Base-by-base conservation (phyloP, 805 yeast genomes). In the Metschnikowia cerradonensis region DNA sequence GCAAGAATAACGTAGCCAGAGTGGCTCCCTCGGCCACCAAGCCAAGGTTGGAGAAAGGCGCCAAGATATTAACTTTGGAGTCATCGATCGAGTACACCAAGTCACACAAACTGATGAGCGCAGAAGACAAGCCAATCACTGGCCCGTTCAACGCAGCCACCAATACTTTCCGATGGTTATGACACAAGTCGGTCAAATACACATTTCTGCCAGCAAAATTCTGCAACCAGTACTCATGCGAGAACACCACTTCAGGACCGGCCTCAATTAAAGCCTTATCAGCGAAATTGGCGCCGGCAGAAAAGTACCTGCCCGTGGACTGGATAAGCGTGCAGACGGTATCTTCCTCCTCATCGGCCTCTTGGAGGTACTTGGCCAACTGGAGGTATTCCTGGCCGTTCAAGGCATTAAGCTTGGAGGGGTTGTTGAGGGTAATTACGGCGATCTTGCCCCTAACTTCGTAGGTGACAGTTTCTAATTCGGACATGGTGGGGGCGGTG, bases 71-170 rank as follows among this genome's bases (percentile, higher is more conserved):
- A 52, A 82, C 79, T 45, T 80, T 77, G 36, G 76, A 71, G 42
- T 76, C 79, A 59, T 83, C 81, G 57, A 76, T 79, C 13, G 85
- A 84, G 62, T 88, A 89, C 8, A 90, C 75, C 52, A 90, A 74
- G 67, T 90, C 97, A 67, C 87, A 82, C 48, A 86, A 69, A n/a
- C 85, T 79, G 11, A 88, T 83, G 47, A 90, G 66, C 0, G 90
- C 90, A 2, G 91, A 82, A 32, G 83, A 73, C 52, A 90, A 75
- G 0, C 97, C 97, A 52, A 90, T 78, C 4, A 82, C 95, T 0
- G 97, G 96, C 0, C 97, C 97, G 63, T 90, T 90, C 51, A 90
- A 73, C 3, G 90, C 91, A 41, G 81, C 80, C 26, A 83, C 83
- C 35, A 90, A 69, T 7, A 88, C 73, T 64, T 90, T 90, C 8